These are phyloP conservation scores for Cercospora sojina DNA, from an alignment of 2,329 filamentous ascomycete genomes.

Conservation along the genomic window DNA sequence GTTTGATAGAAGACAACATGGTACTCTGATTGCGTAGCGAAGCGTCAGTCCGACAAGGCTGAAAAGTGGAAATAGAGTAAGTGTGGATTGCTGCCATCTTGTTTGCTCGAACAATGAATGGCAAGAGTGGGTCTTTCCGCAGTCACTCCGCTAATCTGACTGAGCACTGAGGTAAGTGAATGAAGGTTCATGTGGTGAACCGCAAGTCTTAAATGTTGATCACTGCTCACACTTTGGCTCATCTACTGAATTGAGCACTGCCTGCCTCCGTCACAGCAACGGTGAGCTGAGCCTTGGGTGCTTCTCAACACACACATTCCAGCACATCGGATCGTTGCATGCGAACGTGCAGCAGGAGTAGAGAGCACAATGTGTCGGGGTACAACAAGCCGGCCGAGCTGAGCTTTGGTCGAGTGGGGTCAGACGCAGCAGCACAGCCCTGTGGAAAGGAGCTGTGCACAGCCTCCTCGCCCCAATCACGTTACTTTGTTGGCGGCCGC, in stretches of 20 bases:
- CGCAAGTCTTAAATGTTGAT: not conserved
- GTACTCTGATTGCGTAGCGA: conserved; percentile 19
- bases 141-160: not conserved
- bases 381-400: too few species aligned
- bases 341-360: too few species aligned
- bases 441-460: too few species aligned
- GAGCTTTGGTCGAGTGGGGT: too few species aligned
- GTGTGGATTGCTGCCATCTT: conserved; percentile 11
- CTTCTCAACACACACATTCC: not conserved
- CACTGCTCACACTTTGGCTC: too few species aligned
- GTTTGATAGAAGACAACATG: conserved; percentile 29
- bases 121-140: not conserved
- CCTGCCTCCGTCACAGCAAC: not conserved
- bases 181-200: not conserved
- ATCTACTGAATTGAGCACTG: too few species aligned
- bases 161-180: not conserved
- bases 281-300: not conserved
- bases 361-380: too few species aligned
- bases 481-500: too few species aligned
- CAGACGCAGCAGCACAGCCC: too few species aligned
- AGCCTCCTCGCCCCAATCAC: too few species aligned
- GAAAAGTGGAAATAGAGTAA: conserved; percentile 11
- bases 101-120: not conserved
- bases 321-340: too few species aligned
- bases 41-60: conserved; percentile 22